Evolutionary conservation across 148 eudicot genomes (phyloP).

Genomic region (Chenopodium quinoa): DNA sequence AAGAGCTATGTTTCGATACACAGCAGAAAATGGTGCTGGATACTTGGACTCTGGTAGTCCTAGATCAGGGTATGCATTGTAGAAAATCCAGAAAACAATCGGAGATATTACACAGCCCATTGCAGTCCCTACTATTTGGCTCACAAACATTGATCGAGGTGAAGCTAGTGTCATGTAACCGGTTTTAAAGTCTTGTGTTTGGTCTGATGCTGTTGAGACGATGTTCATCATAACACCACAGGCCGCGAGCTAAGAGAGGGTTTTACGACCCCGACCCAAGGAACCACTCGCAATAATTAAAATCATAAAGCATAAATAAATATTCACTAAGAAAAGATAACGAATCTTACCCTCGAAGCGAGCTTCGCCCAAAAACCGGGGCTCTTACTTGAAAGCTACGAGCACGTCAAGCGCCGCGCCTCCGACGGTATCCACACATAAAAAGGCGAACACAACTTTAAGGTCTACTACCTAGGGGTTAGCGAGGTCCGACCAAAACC

Average conservation of each 20-base stretch:
- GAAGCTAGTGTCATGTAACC: constrained; percentile 77
- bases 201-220: constrained; percentile 67
- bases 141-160: constrained; percentile 72
- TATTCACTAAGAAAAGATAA: too few relatives aligned
- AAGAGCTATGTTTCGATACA: constrained; percentile 58
- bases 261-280: too few relatives aligned
- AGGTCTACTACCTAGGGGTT: too few relatives aligned
- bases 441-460: too few relatives aligned
- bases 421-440: too few relatives aligned
- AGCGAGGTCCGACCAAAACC: too few relatives aligned
- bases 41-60: constrained; percentile 42
- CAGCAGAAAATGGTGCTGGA: constrained; percentile 53
- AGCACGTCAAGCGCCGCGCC: too few relatives aligned
- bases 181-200: constrained; percentile 72
- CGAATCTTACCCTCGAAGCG: too few relatives aligned
- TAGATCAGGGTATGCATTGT: constrained; percentile 49
- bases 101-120: constrained; percentile 74
- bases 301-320: too few relatives aligned
- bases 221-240: constrained; percentile 93
- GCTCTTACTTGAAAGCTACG: too few relatives aligned
- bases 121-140: constrained; percentile 68
- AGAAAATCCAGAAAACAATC: constrained; percentile 69
- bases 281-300: too few relatives aligned
- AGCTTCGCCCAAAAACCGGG: too few relatives aligned
- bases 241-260: constrained; percentile 70